Base-by-base conservation (phyloP, 805 yeast genomes). In the Suhomyces prunicola region DNA sequence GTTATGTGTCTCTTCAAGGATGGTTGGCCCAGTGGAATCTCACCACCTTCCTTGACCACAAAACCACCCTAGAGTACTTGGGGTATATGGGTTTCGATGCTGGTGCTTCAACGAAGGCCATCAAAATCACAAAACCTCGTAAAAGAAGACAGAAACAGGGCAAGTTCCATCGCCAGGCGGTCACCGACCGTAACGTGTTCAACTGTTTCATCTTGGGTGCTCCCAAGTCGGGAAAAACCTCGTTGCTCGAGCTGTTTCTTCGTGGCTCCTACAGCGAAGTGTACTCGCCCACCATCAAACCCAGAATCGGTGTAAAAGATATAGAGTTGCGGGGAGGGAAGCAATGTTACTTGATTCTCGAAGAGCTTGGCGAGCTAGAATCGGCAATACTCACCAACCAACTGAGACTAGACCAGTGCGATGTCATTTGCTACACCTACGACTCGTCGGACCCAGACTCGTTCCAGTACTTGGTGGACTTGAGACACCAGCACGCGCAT, bases 11-110 rank as follows among this genome's bases (percentile, higher is more conserved):
- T 0, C 70, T 94, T 26, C 99, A 96, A 71, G 99, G 99, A 2
- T 94, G 99, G 99, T 72, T 94, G 39, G 99, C 99, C 0, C 98
- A 93, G 63, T 94, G 99, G 99, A 87, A 93, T 60, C 88, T 94
- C 88, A 90, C 97, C 0, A 93, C 98, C 0, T 91, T 84, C 59
- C 72, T 94, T 29, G 96, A 92, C 61, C 84, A 88, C 64, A 84
- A 80, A 60, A 86, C 90, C 0, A 91, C 98, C 0, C 77, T 94
- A 48, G 96, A 90, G 48, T 94, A 93, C 62, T 71, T 94, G 56
- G 96, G 96, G 0, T 90, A 89, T 71, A 78, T 94, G 52, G 99
- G 99, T 0, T 93, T 87, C 64, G 96, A 89, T 55, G 81, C 75
- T 62, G 72, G 71, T 57, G 58, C 63, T 52, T 61, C 68, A 50